Evolutionary conservation across 306 rosid genomes (phyloP).

Genomic region (Malus sieversii): DNA sequence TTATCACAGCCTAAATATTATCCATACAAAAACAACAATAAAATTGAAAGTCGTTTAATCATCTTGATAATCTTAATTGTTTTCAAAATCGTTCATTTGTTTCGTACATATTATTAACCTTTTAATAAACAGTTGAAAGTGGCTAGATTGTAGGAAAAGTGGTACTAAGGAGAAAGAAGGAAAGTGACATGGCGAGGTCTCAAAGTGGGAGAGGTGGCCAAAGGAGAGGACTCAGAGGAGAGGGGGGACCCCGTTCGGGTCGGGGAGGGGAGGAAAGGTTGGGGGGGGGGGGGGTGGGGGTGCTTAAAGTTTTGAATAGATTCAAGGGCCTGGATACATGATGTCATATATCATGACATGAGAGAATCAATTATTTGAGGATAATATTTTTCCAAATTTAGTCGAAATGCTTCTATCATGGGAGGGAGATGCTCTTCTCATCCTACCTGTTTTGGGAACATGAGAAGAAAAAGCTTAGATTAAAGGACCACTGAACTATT

Average conservation of each 20-base stretch:
- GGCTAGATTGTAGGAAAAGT: neutral
- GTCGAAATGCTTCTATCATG: neutral
- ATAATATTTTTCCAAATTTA: constrained; percentile 1
- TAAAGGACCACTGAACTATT: neutral
- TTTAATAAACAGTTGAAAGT: neutral
- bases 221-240: neutral
- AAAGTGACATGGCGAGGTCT: neutral
- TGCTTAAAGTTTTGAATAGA: neutral
- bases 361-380: constrained; percentile 5
- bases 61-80: neutral
- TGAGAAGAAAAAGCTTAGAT: neutral
- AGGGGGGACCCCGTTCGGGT: neutral
- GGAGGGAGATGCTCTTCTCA: neutral
- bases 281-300: neutral
- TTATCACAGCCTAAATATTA: neutral
- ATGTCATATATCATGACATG: neutral
- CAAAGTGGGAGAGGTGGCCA: neutral
- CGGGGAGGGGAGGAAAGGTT: neutral
- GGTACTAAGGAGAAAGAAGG: neutral
- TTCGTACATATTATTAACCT: neutral
- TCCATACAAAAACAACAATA: neutral
- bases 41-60: neutral
- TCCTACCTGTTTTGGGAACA: neutral
- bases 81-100: neutral
- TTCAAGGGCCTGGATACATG: neutral